Percentiles rank a stretch among this genome's conserved stretches.
phyloP scores from a whole-genome alignment of 768 basidiomycete species.

The Leucocoprinus leucothites region DNA sequence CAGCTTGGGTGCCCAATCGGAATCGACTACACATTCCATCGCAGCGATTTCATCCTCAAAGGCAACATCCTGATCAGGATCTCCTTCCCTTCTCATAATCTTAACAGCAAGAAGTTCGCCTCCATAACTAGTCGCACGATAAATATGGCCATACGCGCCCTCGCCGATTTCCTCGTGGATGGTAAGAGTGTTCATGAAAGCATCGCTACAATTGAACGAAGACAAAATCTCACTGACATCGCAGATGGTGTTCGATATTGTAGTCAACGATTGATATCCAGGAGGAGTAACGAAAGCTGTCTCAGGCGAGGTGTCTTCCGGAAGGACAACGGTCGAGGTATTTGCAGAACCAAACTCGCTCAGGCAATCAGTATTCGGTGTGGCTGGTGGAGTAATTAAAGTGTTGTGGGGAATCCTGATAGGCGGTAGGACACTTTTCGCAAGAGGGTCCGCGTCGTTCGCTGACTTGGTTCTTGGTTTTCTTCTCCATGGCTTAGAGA shows the following conservation, averaged over 20 bases:
- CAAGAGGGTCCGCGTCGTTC: background rate
- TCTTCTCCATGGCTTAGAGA: background rate
- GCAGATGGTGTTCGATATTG: background rate
- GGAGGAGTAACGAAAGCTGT: background rate
- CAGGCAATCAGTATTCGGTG: background rate
- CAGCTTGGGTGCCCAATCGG: constrained; percentile 5
- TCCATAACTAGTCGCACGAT: background rate
- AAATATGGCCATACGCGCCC: constrained; percentile 7
- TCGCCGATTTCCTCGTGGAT: constrained; percentile 1
- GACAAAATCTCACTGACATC: background rate
- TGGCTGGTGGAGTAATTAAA: background rate
- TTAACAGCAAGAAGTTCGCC: constrained; percentile 6
- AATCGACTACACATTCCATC: background rate
- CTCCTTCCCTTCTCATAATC: background rate
- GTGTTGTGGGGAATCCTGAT: background rate
- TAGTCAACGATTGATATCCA: background rate
- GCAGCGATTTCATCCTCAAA: constrained; percentile 3
- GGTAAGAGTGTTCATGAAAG: background rate
- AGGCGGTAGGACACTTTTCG: background rate
- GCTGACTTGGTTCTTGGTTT: background rate
- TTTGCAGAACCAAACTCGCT: background rate
- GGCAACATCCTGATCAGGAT: background rate
- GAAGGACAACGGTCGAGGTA: background rate
- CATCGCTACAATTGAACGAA: constrained; percentile 1
- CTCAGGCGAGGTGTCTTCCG: background rate